phyloP scores from a whole-genome alignment of 331 rosid species.

The Cydonia oblonga region DNA sequence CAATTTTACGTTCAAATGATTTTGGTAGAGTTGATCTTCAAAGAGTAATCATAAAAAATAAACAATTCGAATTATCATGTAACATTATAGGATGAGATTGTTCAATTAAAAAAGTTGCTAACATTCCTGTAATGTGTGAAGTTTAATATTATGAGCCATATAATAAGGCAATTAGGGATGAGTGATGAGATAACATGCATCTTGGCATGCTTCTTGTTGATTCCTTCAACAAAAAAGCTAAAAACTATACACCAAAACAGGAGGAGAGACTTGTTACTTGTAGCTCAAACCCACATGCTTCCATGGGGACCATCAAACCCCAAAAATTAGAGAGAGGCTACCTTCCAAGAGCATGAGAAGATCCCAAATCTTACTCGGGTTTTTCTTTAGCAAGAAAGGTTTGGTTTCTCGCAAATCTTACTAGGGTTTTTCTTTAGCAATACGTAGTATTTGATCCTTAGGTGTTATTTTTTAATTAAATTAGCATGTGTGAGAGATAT shows the following conservation, averaged over 20 bases:
- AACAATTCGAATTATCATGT: not conserved
- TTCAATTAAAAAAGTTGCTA: no score
- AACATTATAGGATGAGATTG: no score
- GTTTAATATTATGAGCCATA: not conserved
- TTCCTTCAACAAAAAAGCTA: constrained; percentile 52
- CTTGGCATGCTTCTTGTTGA: constrained; percentile 52
- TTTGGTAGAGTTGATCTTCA: no score
- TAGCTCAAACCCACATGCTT: constrained; percentile 58
- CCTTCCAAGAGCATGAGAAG: constrained; percentile 51
- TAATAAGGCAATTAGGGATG: constrained; percentile 14
- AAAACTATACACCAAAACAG: constrained; percentile 18
- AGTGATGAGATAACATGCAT: constrained; percentile 54
- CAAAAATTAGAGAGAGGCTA: constrained; percentile 26
- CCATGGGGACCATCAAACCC: constrained; percentile 49
- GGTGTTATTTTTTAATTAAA: no score
- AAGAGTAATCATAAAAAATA: no score
- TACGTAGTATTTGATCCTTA: no score
- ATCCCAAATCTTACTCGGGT: constrained; percentile 48
- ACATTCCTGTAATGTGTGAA: no score
- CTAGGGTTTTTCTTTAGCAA: not conserved
- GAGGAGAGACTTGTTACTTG: constrained; percentile 7
- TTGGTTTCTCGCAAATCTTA: constrained; percentile 28
- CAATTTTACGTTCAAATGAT: no score
- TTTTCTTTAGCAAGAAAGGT: constrained; percentile 16
- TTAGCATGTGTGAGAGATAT: no score